phyloP scores from a whole-genome alignment of 2,329 filamentous ascomycete species.

The Furcasterigmium furcatum region DNA sequence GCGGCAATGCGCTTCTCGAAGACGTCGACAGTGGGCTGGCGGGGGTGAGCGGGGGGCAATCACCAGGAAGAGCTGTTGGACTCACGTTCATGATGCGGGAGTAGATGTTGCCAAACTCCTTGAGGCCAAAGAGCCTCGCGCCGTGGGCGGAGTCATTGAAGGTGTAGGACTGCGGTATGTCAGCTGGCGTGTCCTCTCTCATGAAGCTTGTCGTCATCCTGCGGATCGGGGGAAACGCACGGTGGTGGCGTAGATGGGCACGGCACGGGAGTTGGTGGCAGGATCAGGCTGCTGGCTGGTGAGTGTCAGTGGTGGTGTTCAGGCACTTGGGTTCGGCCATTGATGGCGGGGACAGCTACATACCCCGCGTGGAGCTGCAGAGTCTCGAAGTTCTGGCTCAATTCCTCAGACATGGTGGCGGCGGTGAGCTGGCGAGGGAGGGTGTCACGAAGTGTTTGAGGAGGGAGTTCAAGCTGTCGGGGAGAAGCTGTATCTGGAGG shows the following conservation, averaged over 20 bases:
- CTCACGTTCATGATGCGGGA: constrained; percentile 90
- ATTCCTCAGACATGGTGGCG: constrained; percentile 36
- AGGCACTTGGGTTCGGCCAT: neutral
- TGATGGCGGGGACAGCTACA: constrained; percentile 20
- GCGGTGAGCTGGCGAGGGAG: too few species aligned
- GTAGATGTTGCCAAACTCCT: constrained; percentile 98
- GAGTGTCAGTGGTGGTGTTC: constrained; percentile 7
- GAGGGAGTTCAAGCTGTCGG: neutral
- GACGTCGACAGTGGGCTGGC: constrained; percentile 84
- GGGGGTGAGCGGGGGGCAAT: neutral
- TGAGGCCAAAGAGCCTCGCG: constrained; percentile 91
- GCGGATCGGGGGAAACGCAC: constrained; percentile 17
- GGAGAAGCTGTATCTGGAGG: neutral
- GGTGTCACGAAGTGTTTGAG: too few species aligned
- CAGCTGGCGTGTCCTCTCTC: constrained; percentile 5
- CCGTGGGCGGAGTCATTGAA: constrained; percentile 98
- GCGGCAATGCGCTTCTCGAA: constrained; percentile 97
- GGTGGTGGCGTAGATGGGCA: constrained; percentile 95
- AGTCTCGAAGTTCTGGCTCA: constrained; percentile 72
- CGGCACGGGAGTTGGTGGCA: constrained; percentile 80
- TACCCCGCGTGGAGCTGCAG: constrained; percentile 84
- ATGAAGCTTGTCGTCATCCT: neutral
- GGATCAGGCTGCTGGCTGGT: constrained; percentile 75
- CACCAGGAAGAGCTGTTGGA: constrained; percentile 12
- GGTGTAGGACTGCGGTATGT: constrained; percentile 64